phyloP scores from a whole-genome alignment of 1,139 yeast genomes.

The Suhomyces choctaworum region DNA sequence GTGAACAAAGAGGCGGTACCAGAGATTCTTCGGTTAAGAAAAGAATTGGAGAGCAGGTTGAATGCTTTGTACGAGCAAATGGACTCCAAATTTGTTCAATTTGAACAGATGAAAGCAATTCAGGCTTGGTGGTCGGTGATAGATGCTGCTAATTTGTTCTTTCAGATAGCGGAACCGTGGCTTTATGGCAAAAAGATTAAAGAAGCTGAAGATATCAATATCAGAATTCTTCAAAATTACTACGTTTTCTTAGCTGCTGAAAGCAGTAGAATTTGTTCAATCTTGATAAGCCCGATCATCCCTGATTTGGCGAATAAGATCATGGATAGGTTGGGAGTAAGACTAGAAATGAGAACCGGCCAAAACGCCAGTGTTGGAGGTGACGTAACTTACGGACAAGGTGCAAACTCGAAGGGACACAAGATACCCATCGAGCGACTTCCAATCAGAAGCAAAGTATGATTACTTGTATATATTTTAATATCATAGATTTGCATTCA shows the following conservation, averaged over 20 bases:
- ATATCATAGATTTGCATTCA: no score
- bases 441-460: conserved; percentile 25
- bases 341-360: conserved; percentile 36
- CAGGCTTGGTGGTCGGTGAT: conserved; percentile 62
- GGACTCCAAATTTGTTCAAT: conserved; percentile 42
- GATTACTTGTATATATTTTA: conserved; percentile 12
- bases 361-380: conserved; percentile 43
- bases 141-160: conserved; percentile 61
- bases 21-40: conserved; percentile 19
- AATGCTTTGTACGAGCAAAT: conserved; percentile 30
- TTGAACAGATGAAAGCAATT: conserved; percentile 62
- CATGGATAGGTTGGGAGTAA: conserved; percentile 66
- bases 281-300: conserved; percentile 68
- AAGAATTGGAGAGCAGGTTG: conserved; percentile 23
- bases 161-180: conserved; percentile 69
- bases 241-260: conserved; percentile 70
- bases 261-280: conserved; percentile 63
- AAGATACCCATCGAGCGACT: conserved; percentile 29
- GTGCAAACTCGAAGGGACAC: conserved; percentile 31
- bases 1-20: conserved; percentile 13
- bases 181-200: conserved; percentile 27
- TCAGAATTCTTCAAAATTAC: conserved; percentile 42
- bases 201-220: conserved; percentile 24
- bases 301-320: conserved; percentile 61
- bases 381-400: conserved; percentile 50